A percentile compares a stretch with the other conserved stretches of the same genome.
Conservation (phyloP, 208 protist genomes). For the Leptomonas seymouri region DNA sequence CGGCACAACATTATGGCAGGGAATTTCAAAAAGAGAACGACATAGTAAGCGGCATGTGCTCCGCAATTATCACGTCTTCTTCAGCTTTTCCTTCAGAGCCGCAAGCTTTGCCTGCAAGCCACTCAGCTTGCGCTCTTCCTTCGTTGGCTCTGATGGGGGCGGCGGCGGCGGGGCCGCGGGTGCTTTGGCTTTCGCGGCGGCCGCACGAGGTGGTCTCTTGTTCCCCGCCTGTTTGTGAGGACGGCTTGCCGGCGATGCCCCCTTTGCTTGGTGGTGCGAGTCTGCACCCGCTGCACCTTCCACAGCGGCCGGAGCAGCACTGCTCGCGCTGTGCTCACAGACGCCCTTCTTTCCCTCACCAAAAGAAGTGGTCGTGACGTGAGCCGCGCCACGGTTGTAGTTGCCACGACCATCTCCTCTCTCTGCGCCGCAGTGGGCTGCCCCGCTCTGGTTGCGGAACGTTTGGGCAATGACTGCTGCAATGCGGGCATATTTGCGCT, state of each 20-base stretch:
- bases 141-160: slow-evolving; percentile 54
- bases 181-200: slow-evolving; percentile 19
- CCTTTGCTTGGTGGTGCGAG: background rate
- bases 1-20: background rate
- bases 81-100: slow-evolving; percentile 81
- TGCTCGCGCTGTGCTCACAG: too few relatives aligned
- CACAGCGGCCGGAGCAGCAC: background rate
- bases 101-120: slow-evolving; percentile 84
- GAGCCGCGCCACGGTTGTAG: slow-evolving; percentile 2
- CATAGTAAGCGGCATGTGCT: too few relatives aligned
- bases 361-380: background rate
- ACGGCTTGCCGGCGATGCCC: background rate
- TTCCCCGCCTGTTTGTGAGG: background rate
- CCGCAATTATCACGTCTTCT: slow-evolving; percentile 11
- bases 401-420: background rate
- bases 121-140: slow-evolving; percentile 82
- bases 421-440: background rate
- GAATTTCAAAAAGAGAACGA: too few relatives aligned
- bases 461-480: slow-evolving; percentile 69
- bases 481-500: slow-evolving; percentile 60
- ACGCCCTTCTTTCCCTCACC: background rate
- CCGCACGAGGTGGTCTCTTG: slow-evolving; percentile 11
- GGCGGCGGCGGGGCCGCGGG: slow-evolving; percentile 21
- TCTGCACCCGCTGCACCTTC: background rate
- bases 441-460: slow-evolving; percentile 33